Evolutionary conservation across 2,329 filamentous ascomycete species (phyloP).

Genomic region (Aureobasidium sp.): DNA sequence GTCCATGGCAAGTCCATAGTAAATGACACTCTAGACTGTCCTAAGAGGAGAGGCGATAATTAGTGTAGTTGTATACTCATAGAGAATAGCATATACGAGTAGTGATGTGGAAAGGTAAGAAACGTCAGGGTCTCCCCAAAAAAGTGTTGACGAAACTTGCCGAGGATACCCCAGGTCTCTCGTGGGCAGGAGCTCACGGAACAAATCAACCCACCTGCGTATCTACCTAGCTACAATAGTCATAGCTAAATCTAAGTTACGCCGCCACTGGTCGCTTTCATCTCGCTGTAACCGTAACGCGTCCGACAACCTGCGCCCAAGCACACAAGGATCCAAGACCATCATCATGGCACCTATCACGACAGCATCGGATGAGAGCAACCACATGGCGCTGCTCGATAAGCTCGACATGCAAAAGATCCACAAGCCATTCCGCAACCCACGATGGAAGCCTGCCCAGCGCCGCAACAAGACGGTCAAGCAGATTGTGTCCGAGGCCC

Average conservation of each 20-base stretch:
- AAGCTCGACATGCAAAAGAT: slow-evolving; percentile 82
- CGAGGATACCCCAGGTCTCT: neutral
- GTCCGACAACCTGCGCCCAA: neutral
- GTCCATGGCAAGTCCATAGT: neutral
- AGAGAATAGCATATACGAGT: neutral
- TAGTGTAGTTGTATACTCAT: neutral
- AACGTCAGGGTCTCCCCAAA: neutral
- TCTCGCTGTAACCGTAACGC: neutral
- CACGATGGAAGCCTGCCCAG: slow-evolving; percentile 82
- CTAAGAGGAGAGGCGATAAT: neutral
- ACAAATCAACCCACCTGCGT: neutral
- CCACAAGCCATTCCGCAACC: slow-evolving; percentile 83
- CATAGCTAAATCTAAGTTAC: neutral
- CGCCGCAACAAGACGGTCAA: slow-evolving; percentile 99
- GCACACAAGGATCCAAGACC: neutral
- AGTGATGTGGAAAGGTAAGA: neutral
- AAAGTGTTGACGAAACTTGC: neutral
- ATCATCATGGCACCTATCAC: slow-evolving; percentile 50
- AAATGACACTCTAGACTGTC: neutral
- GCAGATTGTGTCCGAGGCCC: slow-evolving; percentile 83
- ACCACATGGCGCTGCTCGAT: slow-evolving; percentile 77
- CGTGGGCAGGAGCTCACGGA: neutral
- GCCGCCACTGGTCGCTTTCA: neutral
- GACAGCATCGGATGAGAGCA: slow-evolving; percentile 65
- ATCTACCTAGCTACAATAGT: neutral